A percentile compares a stretch with the other conserved stretches of the same genome.
phyloP scores from a whole-genome alignment of 1,284 basidiomycete genomes.

The Rhodotorula sp. region DNA sequence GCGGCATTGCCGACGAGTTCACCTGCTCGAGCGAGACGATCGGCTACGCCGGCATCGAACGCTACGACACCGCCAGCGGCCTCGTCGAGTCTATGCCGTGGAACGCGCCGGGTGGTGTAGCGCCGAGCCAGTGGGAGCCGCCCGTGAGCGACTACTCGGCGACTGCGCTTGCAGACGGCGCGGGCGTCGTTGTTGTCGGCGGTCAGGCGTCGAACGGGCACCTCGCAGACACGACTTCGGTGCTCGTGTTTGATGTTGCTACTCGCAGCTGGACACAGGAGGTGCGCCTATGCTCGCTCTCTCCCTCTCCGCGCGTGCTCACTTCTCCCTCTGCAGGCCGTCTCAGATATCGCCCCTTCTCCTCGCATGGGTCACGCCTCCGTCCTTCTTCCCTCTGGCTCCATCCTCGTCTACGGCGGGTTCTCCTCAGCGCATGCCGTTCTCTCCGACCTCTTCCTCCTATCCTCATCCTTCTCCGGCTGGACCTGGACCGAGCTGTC shows the following conservation, averaged over 20 bases:
- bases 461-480: conserved; percentile 30
- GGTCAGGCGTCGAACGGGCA: conserved; percentile 46
- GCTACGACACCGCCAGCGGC: conserved; percentile 26
- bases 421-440: conserved; percentile 36
- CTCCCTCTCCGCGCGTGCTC: not conserved
- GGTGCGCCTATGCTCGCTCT: conserved; percentile 12
- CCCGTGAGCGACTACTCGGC: conserved; percentile 47
- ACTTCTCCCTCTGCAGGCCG: conserved; percentile 21
- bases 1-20: conserved; percentile 44
- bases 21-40: conserved; percentile 42
- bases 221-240: conserved; percentile 38
- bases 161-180: conserved; percentile 24
- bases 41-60: conserved; percentile 45
- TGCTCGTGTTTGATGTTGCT: conserved; percentile 47
- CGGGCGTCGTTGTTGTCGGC: conserved; percentile 47
- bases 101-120: not conserved
- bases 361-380: conserved; percentile 50
- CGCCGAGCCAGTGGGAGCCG: conserved; percentile 15
- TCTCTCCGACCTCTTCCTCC: conserved; percentile 45
- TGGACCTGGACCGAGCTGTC: conserved; percentile 44
- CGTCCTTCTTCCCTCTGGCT: conserved; percentile 44
- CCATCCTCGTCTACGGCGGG: conserved; percentile 50
- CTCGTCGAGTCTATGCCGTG: conserved; percentile 32
- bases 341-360: conserved; percentile 44
- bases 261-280: conserved; percentile 44